Evolutionary conservation across 2,329 filamentous ascomycete species (phyloP).

Genomic region (Epichloe sp.): DNA sequence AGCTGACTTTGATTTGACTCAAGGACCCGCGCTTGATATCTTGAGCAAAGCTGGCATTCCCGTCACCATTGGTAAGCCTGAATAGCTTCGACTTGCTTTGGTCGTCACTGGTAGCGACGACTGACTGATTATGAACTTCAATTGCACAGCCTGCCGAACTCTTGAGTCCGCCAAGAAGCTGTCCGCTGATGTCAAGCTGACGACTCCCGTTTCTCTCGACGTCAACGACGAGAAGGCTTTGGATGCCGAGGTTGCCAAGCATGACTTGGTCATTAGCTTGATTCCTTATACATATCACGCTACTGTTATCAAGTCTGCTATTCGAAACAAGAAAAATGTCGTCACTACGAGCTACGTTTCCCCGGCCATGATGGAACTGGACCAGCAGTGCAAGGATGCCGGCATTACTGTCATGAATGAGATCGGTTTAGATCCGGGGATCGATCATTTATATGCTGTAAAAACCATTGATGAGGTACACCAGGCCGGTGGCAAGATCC

Average conservation of each 20-base stretch:
- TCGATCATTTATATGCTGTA: conserved; percentile 63
- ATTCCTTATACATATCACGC: conserved; percentile 91
- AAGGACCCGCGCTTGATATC: conserved; percentile 49
- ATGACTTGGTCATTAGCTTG: conserved; percentile 66
- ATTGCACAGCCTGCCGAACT: conserved; percentile 59
- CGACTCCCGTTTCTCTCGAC: conserved; percentile 69
- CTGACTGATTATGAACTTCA: too few species aligned
- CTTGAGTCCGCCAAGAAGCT: conserved; percentile 66
- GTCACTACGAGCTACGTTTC: conserved; percentile 93
- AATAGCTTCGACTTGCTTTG: background rate
- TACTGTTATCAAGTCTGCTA: conserved; percentile 82
- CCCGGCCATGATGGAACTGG: conserved; percentile 81
- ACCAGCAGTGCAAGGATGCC: conserved; percentile 70
- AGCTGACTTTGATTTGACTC: background rate
- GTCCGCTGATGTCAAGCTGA: conserved; percentile 55
- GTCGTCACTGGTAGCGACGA: background rate
- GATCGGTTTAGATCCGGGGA: conserved; percentile 64
- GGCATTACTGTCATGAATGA: conserved; percentile 98
- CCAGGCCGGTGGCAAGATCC: conserved; percentile 71
- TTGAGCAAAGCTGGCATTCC: conserved; percentile 45
- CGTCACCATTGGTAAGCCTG: conserved; percentile 47
- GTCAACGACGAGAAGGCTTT: conserved; percentile 65
- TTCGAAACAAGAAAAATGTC: conserved; percentile 87
- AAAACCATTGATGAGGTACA: conserved; percentile 86
- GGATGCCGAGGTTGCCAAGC: conserved; percentile 66